Conservation (phyloP, 805 yeast species). For the Ogataea pilisensis region DNA sequence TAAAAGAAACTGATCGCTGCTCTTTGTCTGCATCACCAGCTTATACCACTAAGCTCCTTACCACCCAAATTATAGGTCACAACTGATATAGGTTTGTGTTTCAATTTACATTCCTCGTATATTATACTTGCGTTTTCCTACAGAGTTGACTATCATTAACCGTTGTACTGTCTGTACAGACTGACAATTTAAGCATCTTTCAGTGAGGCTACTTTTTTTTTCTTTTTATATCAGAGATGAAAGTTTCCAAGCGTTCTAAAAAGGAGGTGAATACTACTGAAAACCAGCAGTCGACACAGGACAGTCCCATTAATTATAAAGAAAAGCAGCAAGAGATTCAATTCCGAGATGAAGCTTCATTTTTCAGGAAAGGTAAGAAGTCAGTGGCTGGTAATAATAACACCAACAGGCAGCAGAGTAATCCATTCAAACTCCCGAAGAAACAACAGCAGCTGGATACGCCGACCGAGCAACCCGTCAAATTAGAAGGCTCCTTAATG, state of each 20-base stretch:
- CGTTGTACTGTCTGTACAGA: too few species aligned
- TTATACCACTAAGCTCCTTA: too few species aligned
- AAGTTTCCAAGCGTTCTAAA: conserved; percentile 6
- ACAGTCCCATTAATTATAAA: not conserved
- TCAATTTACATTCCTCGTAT: too few species aligned
- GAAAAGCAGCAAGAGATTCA: not conserved
- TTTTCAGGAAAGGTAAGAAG: not conserved
- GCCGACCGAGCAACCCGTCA: conserved; percentile 3
- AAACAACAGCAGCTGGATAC: conserved; percentile 9
- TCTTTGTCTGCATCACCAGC: too few species aligned
- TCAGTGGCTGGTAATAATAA: not conserved
- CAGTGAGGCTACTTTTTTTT: too few species aligned
- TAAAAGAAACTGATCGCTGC: too few species aligned
- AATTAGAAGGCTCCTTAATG: not conserved
- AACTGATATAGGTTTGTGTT: too few species aligned
- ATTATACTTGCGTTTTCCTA: too few species aligned
- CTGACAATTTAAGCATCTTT: too few species aligned
- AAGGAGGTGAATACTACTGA: not conserved
- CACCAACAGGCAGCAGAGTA: not conserved
- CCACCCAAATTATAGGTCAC: too few species aligned
- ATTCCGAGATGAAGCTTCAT: not conserved
- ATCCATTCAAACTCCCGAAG: conserved; percentile 11
- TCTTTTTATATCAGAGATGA: too few species aligned
- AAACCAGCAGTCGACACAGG: not conserved
- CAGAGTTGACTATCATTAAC: too few species aligned